Conservation (phyloP, 495 filamentous ascomycete species). For the Penicillium salamii region DNA sequence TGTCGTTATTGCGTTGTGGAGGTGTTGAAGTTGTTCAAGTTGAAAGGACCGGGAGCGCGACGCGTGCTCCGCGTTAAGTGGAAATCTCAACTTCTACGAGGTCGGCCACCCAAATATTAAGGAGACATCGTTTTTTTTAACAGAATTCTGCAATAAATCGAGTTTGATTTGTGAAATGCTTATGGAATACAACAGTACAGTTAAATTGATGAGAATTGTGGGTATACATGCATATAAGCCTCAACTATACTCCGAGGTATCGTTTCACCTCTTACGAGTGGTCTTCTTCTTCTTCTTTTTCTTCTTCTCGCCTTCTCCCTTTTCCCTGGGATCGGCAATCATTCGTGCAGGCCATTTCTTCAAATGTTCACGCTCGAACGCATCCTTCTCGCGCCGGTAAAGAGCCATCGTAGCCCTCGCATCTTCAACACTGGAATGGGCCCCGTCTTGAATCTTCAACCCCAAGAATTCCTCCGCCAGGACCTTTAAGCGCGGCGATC, state of each 20-base stretch:
- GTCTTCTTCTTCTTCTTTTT: conserved; percentile 55
- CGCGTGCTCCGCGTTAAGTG: conserved; percentile 40
- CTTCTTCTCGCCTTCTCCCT: conserved; percentile 39
- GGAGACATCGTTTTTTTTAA: no score
- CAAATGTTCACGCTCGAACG: conserved; percentile 76
- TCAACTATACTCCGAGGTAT: conserved; percentile 2
- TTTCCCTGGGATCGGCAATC: conserved; percentile 37
- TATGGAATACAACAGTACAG: conserved; percentile 1
- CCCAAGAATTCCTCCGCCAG: conserved; percentile 76
- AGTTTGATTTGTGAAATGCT: no score
- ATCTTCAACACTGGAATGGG: conserved; percentile 80
- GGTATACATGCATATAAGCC: conserved; percentile 9
- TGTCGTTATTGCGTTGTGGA: background rate
- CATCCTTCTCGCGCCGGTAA: conserved; percentile 74
- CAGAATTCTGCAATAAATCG: no score
- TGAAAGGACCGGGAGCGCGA: conserved; percentile 26
- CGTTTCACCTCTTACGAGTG: conserved; percentile 42
- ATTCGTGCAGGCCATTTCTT: conserved; percentile 55
- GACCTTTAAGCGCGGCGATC: conserved; percentile 72
- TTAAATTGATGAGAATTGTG: conserved; percentile 14
- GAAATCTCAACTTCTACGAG: conserved; percentile 3
- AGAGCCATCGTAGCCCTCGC: conserved; percentile 84
- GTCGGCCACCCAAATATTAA: background rate
- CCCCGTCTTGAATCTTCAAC: conserved; percentile 76
- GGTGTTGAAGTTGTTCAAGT: no score